Evolutionary conservation across 2,329 filamentous ascomycete species (phyloP), one percentile per base, ranked within the genome.

Genomic region (Penicillium olsonii): DNA sequence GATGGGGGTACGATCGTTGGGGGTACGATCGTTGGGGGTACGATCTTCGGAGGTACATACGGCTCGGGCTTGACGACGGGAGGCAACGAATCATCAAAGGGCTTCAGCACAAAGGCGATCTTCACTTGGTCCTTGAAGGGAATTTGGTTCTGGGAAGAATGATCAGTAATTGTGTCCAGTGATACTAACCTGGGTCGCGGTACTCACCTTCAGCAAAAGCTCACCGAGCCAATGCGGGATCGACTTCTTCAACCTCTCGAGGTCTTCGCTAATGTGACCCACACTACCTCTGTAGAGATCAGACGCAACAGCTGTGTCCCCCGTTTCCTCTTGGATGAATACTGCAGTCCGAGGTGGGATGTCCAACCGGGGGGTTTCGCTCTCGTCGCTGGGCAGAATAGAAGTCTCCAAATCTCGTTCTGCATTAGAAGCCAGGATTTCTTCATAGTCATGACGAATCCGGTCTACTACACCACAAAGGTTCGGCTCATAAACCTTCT

Each of bases 151-250:
- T 90, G 27, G 2, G 2, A 14, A 5, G 9, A 20, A 42, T 8
- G 2, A 24, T 55, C 19, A 53, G 42, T 11, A 17, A 26, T 2
- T 4, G 27, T 15, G 34, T 7, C 15, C 10, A 26, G n/a, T 7
- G 4, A 35, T 9, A 8, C 37, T 18, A 15, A 35, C 9, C 14
- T 6, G 9, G 5, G n/a, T n/a, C n/a, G 14, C n/a, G 6, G 12
- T 10, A 57, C 74, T 60, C 73, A 87, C 84, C 62, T 79, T 78
- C 39, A 99, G 76, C 12, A 99, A 77, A 29, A 96, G 82, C 56
- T 97, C 92, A 12, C 88, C 92, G 6, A 99, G 78, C 94, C 94
- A 99, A 77, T 88, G 87, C 2, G 94, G 92, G 5, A 87, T 91
- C 34, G 87, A 83, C 63, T 90, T 87, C 73, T 97, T 92, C 44